phyloP scores from a whole-genome alignment of 1,284 basidiomycete genomes.

The Paramarasmius palmivorus region DNA sequence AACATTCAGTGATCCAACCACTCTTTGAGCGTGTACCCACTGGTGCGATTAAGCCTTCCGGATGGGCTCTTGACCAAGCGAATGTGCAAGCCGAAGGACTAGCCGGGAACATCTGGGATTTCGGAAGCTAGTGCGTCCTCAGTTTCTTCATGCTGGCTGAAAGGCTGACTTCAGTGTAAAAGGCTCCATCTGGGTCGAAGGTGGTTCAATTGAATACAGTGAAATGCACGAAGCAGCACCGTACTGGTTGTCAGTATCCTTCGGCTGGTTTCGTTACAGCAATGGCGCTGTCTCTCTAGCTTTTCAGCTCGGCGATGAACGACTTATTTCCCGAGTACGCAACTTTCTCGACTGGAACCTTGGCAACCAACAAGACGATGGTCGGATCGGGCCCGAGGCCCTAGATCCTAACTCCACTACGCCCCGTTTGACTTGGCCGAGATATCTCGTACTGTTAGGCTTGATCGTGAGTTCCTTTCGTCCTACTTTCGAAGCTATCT shows the following conservation, averaged over 20 bases:
- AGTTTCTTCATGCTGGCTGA: neutral
- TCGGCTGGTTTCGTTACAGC: conserved; percentile 17
- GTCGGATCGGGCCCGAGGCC: conserved; percentile 40
- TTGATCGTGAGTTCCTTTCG: conserved; percentile 29
- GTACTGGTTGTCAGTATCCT: conserved; percentile 43
- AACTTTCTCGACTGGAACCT: conserved; percentile 39
- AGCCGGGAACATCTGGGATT: conserved; percentile 37
- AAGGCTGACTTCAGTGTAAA: conserved; percentile 27
- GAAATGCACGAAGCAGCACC: conserved; percentile 42
- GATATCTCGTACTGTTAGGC: conserved; percentile 38
- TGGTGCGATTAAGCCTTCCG: conserved; percentile 35
- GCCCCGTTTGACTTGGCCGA: conserved; percentile 38
- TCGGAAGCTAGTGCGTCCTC: conserved; percentile 34
- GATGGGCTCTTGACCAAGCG: conserved; percentile 40
- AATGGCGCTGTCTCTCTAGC: conserved; percentile 39
- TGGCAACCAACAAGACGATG: conserved; percentile 33
- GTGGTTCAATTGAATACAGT: conserved; percentile 40
- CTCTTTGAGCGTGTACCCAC: conserved; percentile 31
- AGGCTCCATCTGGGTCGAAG: conserved; percentile 41
- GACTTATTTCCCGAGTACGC: conserved; percentile 34
- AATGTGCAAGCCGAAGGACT: conserved; percentile 38
- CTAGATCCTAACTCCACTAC: conserved; percentile 31
- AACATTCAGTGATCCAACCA: conserved; percentile 26
- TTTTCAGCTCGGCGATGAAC: conserved; percentile 35
- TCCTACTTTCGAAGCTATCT: neutral